Evolutionary conservation across 2,329 filamentous ascomycete genomes (phyloP).

Genomic region (Trichoderma koningii): DNA sequence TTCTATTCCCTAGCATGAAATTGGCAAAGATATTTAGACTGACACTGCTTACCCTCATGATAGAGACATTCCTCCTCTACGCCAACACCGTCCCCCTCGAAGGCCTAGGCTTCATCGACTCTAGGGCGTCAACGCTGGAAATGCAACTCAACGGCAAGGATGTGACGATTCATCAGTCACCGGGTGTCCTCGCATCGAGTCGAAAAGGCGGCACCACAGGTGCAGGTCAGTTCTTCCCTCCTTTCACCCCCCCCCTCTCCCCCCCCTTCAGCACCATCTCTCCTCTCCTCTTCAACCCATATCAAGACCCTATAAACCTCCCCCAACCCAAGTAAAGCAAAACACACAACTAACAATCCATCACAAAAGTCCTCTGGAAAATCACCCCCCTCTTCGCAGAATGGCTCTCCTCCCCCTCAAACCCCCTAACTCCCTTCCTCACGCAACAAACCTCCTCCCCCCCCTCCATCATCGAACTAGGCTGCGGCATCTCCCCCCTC

Average conservation of each 20-base stretch:
- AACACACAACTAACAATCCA: neutral
- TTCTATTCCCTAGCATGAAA: no score
- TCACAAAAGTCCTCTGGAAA: conserved; percentile 82
- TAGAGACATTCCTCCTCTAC: conserved; percentile 89
- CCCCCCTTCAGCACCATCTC: neutral
- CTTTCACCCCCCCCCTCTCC: neutral
- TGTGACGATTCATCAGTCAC: conserved; percentile 79
- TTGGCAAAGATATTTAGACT: no score
- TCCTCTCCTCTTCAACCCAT: no score
- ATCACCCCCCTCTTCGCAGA: conserved; percentile 80
- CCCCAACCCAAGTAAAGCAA: no score
- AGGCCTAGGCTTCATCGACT: conserved; percentile 83
- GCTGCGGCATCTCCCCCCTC: conserved; percentile 83
- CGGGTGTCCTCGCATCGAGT: conserved; percentile 74
- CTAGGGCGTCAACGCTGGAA: conserved; percentile 64
- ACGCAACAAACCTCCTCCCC: conserved; percentile 46
- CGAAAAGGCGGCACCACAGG: conserved; percentile 63
- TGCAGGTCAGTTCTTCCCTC: conserved; percentile 45
- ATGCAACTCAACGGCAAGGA: conserved; percentile 69
- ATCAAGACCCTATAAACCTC: no score
- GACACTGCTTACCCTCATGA: conserved; percentile 3
- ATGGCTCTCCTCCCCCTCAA: conserved; percentile 69
- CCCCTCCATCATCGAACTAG: conserved; percentile 76
- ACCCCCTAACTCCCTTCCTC: conserved; percentile 58
- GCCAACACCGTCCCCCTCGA: conserved; percentile 71